Conservation (phyloP, 306 rosid species). For the Geum urbanum region DNA sequence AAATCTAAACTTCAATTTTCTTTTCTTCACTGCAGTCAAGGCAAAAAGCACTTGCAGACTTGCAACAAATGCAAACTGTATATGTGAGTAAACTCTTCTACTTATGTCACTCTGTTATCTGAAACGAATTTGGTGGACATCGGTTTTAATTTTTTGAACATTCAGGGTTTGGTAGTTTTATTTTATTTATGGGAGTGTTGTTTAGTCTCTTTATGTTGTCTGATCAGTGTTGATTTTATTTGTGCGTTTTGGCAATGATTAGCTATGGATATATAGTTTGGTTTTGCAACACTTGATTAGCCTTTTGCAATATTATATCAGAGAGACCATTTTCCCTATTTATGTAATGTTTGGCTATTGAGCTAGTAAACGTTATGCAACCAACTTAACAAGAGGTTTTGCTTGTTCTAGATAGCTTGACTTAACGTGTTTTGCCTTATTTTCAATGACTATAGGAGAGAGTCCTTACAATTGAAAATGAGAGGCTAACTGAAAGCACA, state of each 20-base stretch:
- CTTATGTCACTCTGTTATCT: slow-evolving; percentile 7
- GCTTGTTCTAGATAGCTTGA: no score
- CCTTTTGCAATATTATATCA: no score
- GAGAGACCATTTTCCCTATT: no score
- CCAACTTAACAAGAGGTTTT: no score
- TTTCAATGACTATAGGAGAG: no score
- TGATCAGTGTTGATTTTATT: not conserved
- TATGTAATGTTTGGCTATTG: no score
- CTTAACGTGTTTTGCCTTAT: no score
- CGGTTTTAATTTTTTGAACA: not conserved
- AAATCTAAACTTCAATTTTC: slow-evolving; percentile 19
- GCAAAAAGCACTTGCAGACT: slow-evolving; percentile 87
- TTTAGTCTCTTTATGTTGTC: not conserved
- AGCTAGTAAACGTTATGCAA: no score
- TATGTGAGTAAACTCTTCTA: slow-evolving; percentile 45
- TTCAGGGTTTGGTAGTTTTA: not conserved
- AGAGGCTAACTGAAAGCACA: no score
- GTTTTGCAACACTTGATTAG: no score
- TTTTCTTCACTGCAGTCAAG: slow-evolving; percentile 55
- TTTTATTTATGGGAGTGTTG: not conserved
- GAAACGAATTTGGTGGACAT: not conserved
- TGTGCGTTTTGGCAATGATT: not conserved
- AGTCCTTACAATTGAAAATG: no score
- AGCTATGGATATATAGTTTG: no score
- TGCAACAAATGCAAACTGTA: slow-evolving; percentile 81